phyloP scores from a whole-genome alignment of 2,329 filamentous ascomycete genomes.

The Xylaria sp. region DNA sequence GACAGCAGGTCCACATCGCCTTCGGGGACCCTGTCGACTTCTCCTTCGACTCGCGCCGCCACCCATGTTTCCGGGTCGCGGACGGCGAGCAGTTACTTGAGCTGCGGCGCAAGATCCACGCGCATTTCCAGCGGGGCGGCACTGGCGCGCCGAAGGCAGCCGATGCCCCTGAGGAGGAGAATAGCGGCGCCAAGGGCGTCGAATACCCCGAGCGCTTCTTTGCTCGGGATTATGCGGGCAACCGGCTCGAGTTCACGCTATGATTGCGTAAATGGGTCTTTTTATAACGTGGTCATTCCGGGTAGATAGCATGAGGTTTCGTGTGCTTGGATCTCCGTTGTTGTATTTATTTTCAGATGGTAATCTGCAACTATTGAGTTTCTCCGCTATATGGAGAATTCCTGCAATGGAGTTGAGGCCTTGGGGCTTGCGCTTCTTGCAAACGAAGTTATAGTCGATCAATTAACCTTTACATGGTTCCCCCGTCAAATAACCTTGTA shows the following conservation, averaged over 20 bases:
- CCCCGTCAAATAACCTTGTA: no score
- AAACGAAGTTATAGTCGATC: no score
- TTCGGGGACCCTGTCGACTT: constrained; percentile 54
- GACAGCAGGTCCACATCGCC: constrained; percentile 68
- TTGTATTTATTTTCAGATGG: not conserved
- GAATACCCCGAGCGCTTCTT: constrained; percentile 73
- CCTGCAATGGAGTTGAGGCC: not conserved
- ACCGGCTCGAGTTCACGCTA: constrained; percentile 64
- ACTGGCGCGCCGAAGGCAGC: constrained; percentile 62
- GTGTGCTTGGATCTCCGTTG: not conserved
- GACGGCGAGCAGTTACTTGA: constrained; percentile 59
- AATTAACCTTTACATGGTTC: no score
- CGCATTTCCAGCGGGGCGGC: constrained; percentile 61
- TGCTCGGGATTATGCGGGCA: constrained; percentile 67
- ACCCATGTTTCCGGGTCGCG: constrained; percentile 68
- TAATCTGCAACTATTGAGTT: not conserved
- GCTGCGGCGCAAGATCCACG: constrained; percentile 62
- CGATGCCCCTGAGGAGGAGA: constrained; percentile 64
- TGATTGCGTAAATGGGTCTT: constrained; percentile 38
- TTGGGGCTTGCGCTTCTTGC: not conserved
- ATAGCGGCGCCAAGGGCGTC: constrained; percentile 59
- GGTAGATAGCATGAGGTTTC: not conserved
- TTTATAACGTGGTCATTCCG: not conserved
- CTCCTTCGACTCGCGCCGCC: constrained; percentile 56
- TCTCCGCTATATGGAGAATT: not conserved